phyloP scores from a whole-genome alignment of 805 yeast species.

The Candida ortonii region DNA sequence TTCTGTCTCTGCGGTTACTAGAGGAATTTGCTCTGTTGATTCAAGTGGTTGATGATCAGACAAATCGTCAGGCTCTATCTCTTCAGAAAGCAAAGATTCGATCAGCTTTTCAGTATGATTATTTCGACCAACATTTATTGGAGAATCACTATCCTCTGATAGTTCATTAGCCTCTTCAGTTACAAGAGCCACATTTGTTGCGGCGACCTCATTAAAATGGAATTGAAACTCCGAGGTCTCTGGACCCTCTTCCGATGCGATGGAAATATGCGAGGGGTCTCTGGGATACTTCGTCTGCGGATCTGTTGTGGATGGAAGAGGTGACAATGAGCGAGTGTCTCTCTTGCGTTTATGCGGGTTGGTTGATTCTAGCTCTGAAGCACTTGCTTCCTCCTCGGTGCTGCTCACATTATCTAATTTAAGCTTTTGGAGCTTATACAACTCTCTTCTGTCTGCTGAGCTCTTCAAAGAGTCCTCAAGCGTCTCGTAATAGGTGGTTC shows the following conservation, averaged over 20 bases:
- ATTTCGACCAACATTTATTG: background rate
- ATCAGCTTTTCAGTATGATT: conserved; percentile 1
- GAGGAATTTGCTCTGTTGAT: background rate
- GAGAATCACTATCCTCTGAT: conserved; percentile 4
- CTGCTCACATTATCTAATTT: conserved; percentile 19
- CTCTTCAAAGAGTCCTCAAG: conserved; percentile 19
- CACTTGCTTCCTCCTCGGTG: conserved; percentile 16
- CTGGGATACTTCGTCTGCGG: background rate
- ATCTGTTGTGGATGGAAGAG: background rate
- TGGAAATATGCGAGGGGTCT: background rate
- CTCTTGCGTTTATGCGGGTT: background rate
- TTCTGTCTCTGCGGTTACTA: background rate
- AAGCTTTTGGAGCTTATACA: conserved; percentile 13
- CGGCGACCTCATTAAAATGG: background rate
- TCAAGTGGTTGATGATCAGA: conserved; percentile 1
- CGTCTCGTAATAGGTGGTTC: conserved; percentile 25
- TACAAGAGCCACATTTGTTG: background rate
- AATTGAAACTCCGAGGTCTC: background rate
- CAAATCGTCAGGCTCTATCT: background rate
- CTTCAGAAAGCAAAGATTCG: conserved; percentile 5
- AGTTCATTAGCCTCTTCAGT: background rate
- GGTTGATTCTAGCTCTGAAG: conserved; percentile 3
- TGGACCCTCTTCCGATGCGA: conserved; percentile 5
- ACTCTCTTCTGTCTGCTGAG: conserved; percentile 11
- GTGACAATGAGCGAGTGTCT: background rate